Conservation (phyloP, 2,329 filamentous ascomycete genomes). For the Penicillium corylophilum region DNA sequence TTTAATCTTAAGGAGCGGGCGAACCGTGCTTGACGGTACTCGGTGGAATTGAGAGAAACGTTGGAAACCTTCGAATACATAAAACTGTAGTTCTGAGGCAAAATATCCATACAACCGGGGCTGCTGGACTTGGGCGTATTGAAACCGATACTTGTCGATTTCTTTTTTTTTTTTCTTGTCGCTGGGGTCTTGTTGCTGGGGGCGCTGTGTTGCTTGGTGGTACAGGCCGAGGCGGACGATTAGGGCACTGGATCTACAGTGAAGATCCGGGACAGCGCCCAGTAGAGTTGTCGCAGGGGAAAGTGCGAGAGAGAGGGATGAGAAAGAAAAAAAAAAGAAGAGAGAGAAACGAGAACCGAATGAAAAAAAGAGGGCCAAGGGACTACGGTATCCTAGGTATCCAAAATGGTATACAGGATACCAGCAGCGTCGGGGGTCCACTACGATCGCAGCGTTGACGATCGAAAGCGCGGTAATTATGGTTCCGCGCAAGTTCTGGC, state of each 20-base stretch:
- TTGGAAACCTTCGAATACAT: slow-evolving; percentile 35
- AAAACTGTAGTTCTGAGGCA: slow-evolving; percentile 20
- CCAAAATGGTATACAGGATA: neutral
- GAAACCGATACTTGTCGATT: neutral
- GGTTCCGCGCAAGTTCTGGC: neutral
- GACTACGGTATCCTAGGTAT: neutral
- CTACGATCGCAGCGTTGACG: neutral
- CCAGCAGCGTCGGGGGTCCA: neutral
- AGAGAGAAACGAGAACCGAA: neutral
- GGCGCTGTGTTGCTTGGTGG: neutral
- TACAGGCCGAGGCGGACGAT: neutral
- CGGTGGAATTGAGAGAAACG: slow-evolving; percentile 26
- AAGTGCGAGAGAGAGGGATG: slow-evolving; percentile 1
- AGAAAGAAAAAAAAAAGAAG: slow-evolving; percentile 6
- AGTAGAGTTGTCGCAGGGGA: slow-evolving; percentile 1
- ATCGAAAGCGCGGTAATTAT: neutral
- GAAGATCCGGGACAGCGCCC: slow-evolving; percentile 1
- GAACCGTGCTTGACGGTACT: slow-evolving; percentile 35
- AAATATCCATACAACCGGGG: neutral
- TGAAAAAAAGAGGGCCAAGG: neutral
- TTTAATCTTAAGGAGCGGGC: slow-evolving; percentile 35
- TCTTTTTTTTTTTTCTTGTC: neutral
- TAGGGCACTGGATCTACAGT: slow-evolving; percentile 6
- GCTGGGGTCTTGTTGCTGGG: neutral
- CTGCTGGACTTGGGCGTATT: neutral